Evolutionary conservation across 2,329 filamentous ascomycete genomes (phyloP), one percentile per base, ranked within the genome.

Genomic region (Tolypocladium ovalisporum): DNA sequence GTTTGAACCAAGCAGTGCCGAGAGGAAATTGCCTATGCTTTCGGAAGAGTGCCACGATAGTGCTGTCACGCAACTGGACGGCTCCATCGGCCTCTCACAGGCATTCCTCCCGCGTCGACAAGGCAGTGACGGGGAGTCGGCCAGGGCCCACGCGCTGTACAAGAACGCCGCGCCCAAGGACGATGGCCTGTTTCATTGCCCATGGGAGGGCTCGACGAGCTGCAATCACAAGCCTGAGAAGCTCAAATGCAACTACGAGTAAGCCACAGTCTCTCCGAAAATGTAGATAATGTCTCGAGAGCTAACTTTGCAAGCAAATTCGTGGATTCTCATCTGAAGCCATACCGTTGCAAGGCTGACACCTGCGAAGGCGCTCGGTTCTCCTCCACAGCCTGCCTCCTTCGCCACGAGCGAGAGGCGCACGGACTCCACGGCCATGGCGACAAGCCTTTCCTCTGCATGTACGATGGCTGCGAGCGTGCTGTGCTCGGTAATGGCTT

Each of bases 231-330:
- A 89, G 76, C 85, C 92, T 44, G 94, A 95, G 69, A 94, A 95
- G 78, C 88, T 97, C 66, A 97, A 97, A 83, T 97, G 93, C 85
- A 96, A 96, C 76, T 97, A 97, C 71, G 92, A 97, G 92, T 96
- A 87, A 83, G 90, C 54, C 40, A n/a, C 34, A 1, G 12, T 76
- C 29, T 27, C 29, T 17, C 4, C 5, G 15, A 22, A 4, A 40
- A 57, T 4, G 15, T 39, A 19, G 54, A 19, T 24, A 51, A 22
- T 42, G n/a, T 39, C 22, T 47, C 15, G 19, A 36, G 15, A 56
- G 64, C 69, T 71, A 60, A 68, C 63, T 47, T 32, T 24, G 55
- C 54, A 70, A 96, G 92, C 82, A 97, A 97, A 81, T 96, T 94
- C 67, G 86, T 97, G 64, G 93, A 97, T 75, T 97, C 93, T 34